These are phyloP conservation scores for Physcomitrium patens DNA, from an alignment of 225 moss, liverwort and hornwort genomes.

Conservation along the genomic window DNA sequence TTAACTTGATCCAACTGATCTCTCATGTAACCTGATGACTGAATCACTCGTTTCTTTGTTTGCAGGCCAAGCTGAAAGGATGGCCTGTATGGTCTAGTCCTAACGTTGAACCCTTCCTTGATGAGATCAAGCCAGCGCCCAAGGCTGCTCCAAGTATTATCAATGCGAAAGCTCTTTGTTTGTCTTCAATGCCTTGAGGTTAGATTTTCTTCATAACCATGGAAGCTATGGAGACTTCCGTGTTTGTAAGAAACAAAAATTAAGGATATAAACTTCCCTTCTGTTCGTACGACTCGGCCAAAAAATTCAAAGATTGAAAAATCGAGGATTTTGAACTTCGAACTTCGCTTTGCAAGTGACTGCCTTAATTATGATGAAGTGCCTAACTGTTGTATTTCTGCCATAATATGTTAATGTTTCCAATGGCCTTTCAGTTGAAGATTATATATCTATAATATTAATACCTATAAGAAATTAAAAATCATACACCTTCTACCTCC, in stretches of 20 bases:
- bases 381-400: constrained; percentile 50
- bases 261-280: background rate
- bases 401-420: constrained; percentile 41
- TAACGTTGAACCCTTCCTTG: constrained; percentile 83
- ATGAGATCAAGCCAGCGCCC: constrained; percentile 66
- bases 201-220: constrained; percentile 5
- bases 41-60: background rate
- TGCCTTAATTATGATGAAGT: background rate
- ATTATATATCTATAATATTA: no score
- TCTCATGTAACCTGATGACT: background rate
- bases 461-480: no score
- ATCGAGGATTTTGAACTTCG: constrained; percentile 16
- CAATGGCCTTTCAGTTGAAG: constrained; percentile 65
- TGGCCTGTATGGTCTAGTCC: constrained; percentile 90
- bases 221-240: constrained; percentile 26
- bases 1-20: no score
- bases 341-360: constrained; percentile 3
- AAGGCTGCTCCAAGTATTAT: constrained; percentile 90
- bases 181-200: constrained; percentile 36
- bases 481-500: no score
- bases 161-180: constrained; percentile 93
- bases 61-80: constrained; percentile 79
- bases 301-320: constrained; percentile 10
- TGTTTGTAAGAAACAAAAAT: constrained; percentile 9
- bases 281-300: constrained; percentile 9